These are phyloP conservation scores for Trichosanthes cucumerina DNA, from an alignment of 306 rosid species.

Conservation along the genomic window DNA sequence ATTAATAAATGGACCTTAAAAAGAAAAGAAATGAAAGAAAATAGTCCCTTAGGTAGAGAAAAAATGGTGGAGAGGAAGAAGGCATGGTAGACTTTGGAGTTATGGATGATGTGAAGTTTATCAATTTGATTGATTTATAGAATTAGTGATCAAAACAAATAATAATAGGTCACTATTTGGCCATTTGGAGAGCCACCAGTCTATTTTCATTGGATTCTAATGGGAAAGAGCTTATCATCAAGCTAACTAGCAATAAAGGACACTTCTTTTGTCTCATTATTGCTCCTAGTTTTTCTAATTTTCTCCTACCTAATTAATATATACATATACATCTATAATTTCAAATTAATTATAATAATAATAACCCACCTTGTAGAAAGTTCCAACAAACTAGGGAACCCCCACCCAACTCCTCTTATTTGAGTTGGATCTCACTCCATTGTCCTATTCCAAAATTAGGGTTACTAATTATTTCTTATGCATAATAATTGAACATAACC, in stretches of 20 bases:
- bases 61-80: slow-evolving; percentile 7
- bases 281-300: slow-evolving; percentile 13
- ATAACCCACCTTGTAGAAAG: slow-evolving; percentile 10
- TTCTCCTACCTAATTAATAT: slow-evolving; percentile 13
- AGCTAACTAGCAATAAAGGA: slow-evolving; percentile 10
- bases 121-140: not conserved
- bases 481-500: not conserved
- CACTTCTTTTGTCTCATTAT: slow-evolving; percentile 25
- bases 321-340: not conserved
- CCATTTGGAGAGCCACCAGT: not conserved
- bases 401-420: slow-evolving; percentile 4
- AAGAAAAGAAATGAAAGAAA: not conserved
- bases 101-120: not conserved
- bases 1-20: not conserved
- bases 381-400: slow-evolving; percentile 18
- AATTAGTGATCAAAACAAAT: not conserved
- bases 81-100: not conserved
- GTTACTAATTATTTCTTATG: not conserved
- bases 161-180: slow-evolving; percentile 4
- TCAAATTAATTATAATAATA: not conserved
- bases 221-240: slow-evolving; percentile 18
- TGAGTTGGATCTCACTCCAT: not conserved
- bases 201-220: slow-evolving; percentile 47
- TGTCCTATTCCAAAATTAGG: not conserved
- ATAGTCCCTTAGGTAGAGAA: not conserved